Base-by-base conservation (phyloP, 1,139 yeast genomes). In the Dujonia santamariae region DNA sequence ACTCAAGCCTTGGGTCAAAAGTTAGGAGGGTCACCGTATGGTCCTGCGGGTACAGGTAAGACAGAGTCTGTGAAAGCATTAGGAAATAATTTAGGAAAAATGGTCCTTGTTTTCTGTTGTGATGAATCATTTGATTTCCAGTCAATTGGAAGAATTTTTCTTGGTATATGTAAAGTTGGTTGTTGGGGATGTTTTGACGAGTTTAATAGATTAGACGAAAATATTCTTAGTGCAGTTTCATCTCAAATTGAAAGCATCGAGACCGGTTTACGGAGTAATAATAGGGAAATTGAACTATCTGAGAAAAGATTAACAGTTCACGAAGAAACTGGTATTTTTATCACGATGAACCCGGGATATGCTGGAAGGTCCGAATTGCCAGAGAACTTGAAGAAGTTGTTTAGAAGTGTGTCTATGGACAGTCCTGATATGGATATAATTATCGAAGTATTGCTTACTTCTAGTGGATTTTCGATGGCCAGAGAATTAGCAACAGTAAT, bases 121-220 rank as follows among this genome's bases (percentile, higher is more conserved):
- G 97, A 92, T 48, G 96, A 90, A 38, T 63, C 85, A 0, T 92
- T 87, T 62, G 96, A 90, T 50, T 85, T 75, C 50, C 84, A 75
- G 39, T 77, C 96, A 0, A 83, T 90, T 62, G 79, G 87, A 8
- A 63, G 97, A 34, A 77, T 90, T 23, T 63, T 92, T 30, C 54
- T 78, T 13, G 98, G 98, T 35, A 67, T 88, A n/a, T 81, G 94
- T 42, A 80, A 80, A 44, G 78, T 88, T 4, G 96, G 96, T 1
- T 84, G 88, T 1, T 90, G 96, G 96, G 96, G 92, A 3, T 90
- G 97, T 54, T 92, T 92, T 59, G 98, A 92, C 56, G 98, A 92
- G 54, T 90, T 92, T 50, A 92, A 92, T 51, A 70, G 98, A 44
- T 68, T 92, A 31, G 81, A 81, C 32, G 78, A 75, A 39, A 71